phyloP scores from a whole-genome alignment of 305 asterid species.

The Fraxinus paxiana region DNA sequence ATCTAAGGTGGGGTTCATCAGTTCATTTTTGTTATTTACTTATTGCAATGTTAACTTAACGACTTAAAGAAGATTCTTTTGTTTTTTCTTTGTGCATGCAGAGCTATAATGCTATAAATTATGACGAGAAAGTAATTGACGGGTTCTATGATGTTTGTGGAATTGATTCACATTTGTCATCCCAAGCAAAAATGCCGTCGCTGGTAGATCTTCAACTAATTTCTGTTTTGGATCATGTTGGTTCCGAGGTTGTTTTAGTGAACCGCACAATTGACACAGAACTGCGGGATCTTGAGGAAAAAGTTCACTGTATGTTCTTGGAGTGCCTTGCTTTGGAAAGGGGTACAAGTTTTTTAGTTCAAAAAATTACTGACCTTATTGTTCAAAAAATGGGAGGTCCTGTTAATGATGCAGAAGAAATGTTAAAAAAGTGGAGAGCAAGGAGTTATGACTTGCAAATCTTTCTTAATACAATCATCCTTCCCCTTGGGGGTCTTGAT shows the following conservation, averaged over 20 bases:
- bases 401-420: conserved; percentile 80
- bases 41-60: conserved; percentile 4
- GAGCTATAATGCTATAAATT: conserved; percentile 79
- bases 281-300: conserved; percentile 79
- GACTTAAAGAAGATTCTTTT: conserved; percentile 11
- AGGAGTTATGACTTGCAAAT: conserved; percentile 64
- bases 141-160: conserved; percentile 95
- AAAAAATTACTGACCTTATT: conserved; percentile 72
- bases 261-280: conserved; percentile 63
- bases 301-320: conserved; percentile 53
- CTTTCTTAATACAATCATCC: conserved; percentile 47
- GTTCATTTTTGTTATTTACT: not conserved
- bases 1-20: not conserved
- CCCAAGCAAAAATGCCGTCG: conserved; percentile 74
- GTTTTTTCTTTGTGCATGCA: conserved; percentile 48
- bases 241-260: conserved; percentile 76
- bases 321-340: conserved; percentile 49
- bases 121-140: conserved; percentile 79
- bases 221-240: conserved; percentile 50
- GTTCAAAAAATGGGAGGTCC: conserved; percentile 91
- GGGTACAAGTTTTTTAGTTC: conserved; percentile 56
- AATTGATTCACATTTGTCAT: conserved; percentile 48
- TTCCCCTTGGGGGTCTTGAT: conserved; percentile 90
- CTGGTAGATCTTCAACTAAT: conserved; percentile 64
- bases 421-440: conserved; percentile 70